A percentile compares a stretch with the other conserved stretches of the same genome.
Evolutionary conservation across 371 early-diverging fungal species (phyloP).

Genomic region (Capillidium heterosporum): DNA sequence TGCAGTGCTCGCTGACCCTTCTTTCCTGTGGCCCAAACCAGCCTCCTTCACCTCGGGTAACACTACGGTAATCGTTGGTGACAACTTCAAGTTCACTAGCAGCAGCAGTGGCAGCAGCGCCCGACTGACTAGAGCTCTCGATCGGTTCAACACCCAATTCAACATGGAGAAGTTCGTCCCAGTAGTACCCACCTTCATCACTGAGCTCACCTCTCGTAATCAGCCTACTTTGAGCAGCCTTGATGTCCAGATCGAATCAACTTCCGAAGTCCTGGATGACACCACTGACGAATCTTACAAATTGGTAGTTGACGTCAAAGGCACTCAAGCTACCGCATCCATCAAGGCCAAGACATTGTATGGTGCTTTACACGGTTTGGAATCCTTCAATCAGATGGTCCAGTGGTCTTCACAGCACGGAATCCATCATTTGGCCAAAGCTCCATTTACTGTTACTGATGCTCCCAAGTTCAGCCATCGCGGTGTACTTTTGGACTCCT

Average conservation of each 20-base stretch:
- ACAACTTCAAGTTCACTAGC: not conserved
- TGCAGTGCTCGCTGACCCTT: not conserved
- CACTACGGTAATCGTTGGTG: not conserved
- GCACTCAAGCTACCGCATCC: not conserved
- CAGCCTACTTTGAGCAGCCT: not conserved
- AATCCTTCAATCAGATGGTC: conserved; percentile 52
- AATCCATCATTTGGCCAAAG: conserved; percentile 8
- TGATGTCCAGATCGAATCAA: not conserved
- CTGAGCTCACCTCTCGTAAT: not conserved
- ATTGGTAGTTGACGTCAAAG: not conserved
- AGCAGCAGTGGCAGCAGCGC: not conserved
- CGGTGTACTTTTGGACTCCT: conserved; percentile 47
- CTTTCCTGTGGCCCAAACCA: not conserved
- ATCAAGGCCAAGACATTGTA: conserved; percentile 15
- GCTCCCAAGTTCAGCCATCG: conserved; percentile 23
- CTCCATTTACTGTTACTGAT: conserved; percentile 22
- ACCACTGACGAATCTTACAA: conserved; percentile 3
- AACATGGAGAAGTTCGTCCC: not conserved
- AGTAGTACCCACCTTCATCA: not conserved
- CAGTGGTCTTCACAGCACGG: conserved; percentile 9
- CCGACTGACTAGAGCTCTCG: not conserved
- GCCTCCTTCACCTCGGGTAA: not conserved
- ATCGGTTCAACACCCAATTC: not conserved
- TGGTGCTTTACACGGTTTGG: conserved; percentile 57
- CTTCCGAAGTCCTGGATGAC: not conserved